phyloP scores from a whole-genome alignment of 2,329 filamentous ascomycete species.

The Penicillium paneum region DNA sequence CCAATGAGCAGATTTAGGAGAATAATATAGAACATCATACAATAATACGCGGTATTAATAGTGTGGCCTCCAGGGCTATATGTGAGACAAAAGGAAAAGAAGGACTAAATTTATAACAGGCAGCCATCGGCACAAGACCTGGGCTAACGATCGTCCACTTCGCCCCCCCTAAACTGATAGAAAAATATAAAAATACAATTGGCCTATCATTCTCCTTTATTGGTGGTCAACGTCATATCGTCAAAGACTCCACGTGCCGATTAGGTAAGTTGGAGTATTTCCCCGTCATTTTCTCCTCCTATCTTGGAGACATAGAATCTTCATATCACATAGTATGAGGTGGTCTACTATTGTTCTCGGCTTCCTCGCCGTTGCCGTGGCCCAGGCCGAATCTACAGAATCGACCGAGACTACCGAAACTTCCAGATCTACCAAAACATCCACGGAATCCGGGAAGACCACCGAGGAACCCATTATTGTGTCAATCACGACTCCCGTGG shows the following conservation, averaged over 20 bases:
- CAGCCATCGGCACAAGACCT: neutral
- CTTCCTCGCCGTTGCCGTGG: constrained; percentile 15
- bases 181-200: constrained; percentile 3
- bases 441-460: neutral
- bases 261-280: constrained; percentile 5
- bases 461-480: constrained; percentile 22
- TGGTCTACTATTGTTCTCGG: constrained; percentile 14
- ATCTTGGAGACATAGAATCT: neutral
- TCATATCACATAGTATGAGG: constrained; percentile 15
- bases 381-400: constrained; percentile 3
- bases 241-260: neutral
- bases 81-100: neutral
- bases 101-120: neutral
- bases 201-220: constrained; percentile 5
- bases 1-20: neutral
- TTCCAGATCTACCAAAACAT: neutral
- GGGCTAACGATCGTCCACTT: neutral
- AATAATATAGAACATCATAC: neutral
- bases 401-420: too few species aligned
- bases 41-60: too few species aligned
- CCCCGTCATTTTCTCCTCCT: neutral
- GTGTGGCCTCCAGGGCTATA: neutral
- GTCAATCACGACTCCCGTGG: constrained; percentile 25
- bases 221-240: constrained; percentile 9
- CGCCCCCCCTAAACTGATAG: neutral